phyloP scores from a whole-genome alignment of 495 filamentous ascomycete species.

The Xylaria sp. region DNA sequence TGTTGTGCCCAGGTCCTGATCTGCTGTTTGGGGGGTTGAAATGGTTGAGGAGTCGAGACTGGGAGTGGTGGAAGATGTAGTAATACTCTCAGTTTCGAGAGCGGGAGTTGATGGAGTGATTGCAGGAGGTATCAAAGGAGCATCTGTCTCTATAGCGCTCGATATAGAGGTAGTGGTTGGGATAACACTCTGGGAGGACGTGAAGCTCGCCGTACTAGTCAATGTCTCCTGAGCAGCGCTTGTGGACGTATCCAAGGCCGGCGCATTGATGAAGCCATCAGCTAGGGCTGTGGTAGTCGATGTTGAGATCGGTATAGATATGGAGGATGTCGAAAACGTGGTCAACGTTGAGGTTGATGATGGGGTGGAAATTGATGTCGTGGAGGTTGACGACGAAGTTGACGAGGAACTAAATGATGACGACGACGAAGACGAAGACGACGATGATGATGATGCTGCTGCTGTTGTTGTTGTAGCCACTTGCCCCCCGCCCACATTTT shows the following conservation, averaged over 20 bases:
- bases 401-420: conserved; percentile 23
- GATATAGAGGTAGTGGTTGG: neutral
- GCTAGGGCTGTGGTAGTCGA: neutral
- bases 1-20: neutral
- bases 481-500: conserved; percentile 29
- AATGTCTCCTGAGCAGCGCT: conserved; percentile 23
- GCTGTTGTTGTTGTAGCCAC: conserved; percentile 28
- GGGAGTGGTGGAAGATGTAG: neutral
- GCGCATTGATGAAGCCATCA: neutral
- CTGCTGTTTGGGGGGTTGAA: conserved; percentile 1
- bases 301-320: neutral
- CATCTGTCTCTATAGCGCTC: conserved; percentile 12
- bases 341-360: conserved; percentile 18
- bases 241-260: neutral
- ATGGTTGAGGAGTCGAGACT: conserved; percentile 1
- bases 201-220: conserved; percentile 25
- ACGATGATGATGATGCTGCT: conserved; percentile 24
- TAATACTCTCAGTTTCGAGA: conserved; percentile 5
- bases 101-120: conserved; percentile 7
- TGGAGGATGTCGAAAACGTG: conserved; percentile 16
- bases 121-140: neutral
- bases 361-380: conserved; percentile 20
- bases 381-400: conserved; percentile 31
- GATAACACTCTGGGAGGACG: conserved; percentile 24
- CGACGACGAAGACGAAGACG: conserved; percentile 33